Evolutionary conservation across 2,329 filamentous ascomycete species (phyloP), one percentile per base, ranked within the genome.

Genomic region (Blumeria graminis): DNA sequence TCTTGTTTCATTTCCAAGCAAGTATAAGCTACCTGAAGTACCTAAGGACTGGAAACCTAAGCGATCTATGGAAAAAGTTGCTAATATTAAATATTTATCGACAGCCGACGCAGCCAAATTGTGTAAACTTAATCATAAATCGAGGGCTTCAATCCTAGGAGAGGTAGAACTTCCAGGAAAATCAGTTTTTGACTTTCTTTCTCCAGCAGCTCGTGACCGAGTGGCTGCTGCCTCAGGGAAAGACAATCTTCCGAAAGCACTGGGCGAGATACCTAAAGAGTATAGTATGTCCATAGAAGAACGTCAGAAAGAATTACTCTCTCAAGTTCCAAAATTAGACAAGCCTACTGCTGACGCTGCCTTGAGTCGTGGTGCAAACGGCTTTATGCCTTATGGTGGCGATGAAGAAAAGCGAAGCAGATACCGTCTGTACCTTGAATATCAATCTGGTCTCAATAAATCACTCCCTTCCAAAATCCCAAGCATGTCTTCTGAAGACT

Each of bases 151-250:
- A 3, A 73, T 94, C 0, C 74, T 96, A 1, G 89, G 89, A 38
- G 90, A 95, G 69, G 74, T 78, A 41, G 76, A 79, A 38, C 72
- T 96, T 0, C 89, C 89, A 0, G 86, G 87, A 0, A 95, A 96
- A 70, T 96, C 92, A 0, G 81, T 98, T 2, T 98, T 96, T 67
- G 89, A 96, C 69, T 98, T 85, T 68, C 76, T 98, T 61, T 85
- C 85, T 0, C 74, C 86, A 0, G 76, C 84, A 36, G 80, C 85
- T 3, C 80, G 92, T 59, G 82, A 90, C 55, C 79, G 82, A 32
- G 76, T 98, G 48, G 87, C 76, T 3, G 74, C 78, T 10, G 81
- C 81, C 0, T 87, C 86, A 1, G 89, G 89, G 0, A 87, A 81
- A 57, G 69, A 69, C 2, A 78, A 90, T 64, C 76, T 98, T 1